Evolutionary conservation across 1,139 yeast species (phyloP), one percentile per base, ranked within the genome.

Genomic region (Hansenula sp.): DNA sequence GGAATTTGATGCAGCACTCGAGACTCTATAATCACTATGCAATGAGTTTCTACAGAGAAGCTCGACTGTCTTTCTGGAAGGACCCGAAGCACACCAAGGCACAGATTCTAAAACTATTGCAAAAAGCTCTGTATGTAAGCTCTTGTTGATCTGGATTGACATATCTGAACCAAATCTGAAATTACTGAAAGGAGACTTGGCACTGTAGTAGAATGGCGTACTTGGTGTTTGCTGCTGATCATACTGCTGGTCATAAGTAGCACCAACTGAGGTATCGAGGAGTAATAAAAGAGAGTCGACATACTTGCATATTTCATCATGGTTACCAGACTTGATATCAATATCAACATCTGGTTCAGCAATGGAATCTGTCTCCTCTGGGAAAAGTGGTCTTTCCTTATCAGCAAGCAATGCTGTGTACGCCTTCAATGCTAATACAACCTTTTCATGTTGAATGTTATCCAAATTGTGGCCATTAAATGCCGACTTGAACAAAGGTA

Each of bases 251-350:
- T 20, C 26, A 16, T 16, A 22, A 18, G 42, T 46, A 1, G 69
- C 62, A 1, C 94, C 94, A 46, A 78, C 77, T 38, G 71, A 74
- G 0, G 68, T 53, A 57, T 89, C 96, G 28, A 89, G 65, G 13
- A 81, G 53, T 29, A 73, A 65, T 36, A 87, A 65, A 4, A 89
- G 61, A 16, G 68, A 64, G 9, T 80, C 79, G 37, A 89, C 71
- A 21, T 75, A 70, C n/a, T 71, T 68, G 36, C 89, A 77, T 31
- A 88, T 80, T 46, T 86, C 94, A 43, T 85, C 95, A 53, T 89
- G 94, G 37, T 76, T 73, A 6, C 71, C 69, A 4, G 73, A 66
- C 42, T 77, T 75, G 17, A 58, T 41, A 34, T 57, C 62, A 32
- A 51, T 51, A 32, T 57, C 48, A 10, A 58, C 55, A 8, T 59